Conservation (phyloP, 208 protist genomes). For the Leishmania tarentolae region DNA sequence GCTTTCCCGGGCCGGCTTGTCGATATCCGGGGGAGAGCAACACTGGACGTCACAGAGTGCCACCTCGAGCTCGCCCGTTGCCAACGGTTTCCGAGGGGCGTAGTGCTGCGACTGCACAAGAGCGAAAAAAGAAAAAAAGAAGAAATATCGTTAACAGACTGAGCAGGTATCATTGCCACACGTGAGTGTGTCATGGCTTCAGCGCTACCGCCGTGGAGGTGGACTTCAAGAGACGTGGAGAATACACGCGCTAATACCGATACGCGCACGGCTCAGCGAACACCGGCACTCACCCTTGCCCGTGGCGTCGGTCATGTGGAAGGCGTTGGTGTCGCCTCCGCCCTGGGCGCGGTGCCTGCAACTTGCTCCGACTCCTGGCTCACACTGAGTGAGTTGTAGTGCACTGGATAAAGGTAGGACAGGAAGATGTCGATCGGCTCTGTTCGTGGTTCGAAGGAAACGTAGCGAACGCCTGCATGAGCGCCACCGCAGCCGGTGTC, state of each 20-base stretch:
- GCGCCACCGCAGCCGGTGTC: not conserved
- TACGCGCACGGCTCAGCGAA: not conserved
- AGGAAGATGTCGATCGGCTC: constrained; percentile 87
- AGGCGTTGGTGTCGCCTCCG: not conserved
- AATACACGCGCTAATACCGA: not conserved
- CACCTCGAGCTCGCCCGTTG: not conserved
- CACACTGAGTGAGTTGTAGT: constrained; percentile 83
- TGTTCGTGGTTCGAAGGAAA: constrained; percentile 65
- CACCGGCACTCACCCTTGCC: not conserved
- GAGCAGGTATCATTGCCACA: not conserved
- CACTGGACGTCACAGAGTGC: not conserved
- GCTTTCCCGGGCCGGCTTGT: not conserved
- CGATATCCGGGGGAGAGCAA: not conserved
- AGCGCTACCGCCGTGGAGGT: not conserved
- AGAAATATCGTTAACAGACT: not conserved
- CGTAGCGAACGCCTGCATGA: constrained; percentile 9
- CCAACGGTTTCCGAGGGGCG: not conserved
- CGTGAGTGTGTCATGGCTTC: not conserved
- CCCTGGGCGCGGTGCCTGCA: not conserved
- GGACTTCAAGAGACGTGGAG: not conserved
- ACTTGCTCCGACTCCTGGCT: constrained; percentile 4
- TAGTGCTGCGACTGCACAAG: not conserved
- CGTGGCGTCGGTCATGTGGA: not conserved
- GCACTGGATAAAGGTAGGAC: constrained; percentile 87
- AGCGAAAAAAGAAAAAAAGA: not conserved